phyloP scores from a whole-genome alignment of 192 early-diverging fungal genomes.

The Kappamyces sp. region DNA sequence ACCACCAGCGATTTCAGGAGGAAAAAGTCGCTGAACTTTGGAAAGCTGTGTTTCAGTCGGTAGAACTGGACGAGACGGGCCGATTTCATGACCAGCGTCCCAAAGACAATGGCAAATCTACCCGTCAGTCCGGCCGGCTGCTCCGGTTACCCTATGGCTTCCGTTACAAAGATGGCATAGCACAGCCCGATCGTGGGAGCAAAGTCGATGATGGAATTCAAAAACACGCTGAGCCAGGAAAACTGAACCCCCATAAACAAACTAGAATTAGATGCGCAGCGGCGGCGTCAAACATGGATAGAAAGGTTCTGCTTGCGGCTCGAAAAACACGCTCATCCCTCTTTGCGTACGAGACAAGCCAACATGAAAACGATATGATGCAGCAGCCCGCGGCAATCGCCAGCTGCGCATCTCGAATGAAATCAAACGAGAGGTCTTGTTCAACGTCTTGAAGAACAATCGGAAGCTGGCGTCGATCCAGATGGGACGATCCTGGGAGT shows the following conservation, averaged over 20 bases:
- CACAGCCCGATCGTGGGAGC: not conserved
- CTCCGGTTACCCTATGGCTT: conserved; percentile 3
- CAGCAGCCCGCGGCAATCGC: no score
- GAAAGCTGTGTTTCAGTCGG: not conserved
- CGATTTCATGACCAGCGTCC: not conserved
- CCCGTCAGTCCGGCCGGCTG: not conserved
- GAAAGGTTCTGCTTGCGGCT: conserved; percentile 2
- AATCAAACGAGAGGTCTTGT: no score
- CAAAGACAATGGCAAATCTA: conserved; percentile 5
- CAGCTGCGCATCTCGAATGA: no score
- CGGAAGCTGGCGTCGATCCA: no score
- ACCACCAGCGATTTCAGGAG: not conserved
- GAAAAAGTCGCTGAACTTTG: not conserved
- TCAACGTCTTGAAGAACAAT: no score
- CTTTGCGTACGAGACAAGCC: not conserved
- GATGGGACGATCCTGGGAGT: no score
- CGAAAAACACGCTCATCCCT: not conserved
- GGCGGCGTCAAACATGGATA: not conserved
- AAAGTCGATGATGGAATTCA: not conserved
- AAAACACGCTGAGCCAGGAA: not conserved
- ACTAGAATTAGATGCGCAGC: conserved; percentile 7
- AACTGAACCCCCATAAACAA: not conserved
- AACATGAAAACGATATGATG: no score
- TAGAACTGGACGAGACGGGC: not conserved
- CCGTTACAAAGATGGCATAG: not conserved